A percentile compares a stretch with the other conserved stretches of the same genome.
Evolutionary conservation across 2,329 filamentous ascomycete species (phyloP).

Genomic region (Helicocarpus griseus): DNA sequence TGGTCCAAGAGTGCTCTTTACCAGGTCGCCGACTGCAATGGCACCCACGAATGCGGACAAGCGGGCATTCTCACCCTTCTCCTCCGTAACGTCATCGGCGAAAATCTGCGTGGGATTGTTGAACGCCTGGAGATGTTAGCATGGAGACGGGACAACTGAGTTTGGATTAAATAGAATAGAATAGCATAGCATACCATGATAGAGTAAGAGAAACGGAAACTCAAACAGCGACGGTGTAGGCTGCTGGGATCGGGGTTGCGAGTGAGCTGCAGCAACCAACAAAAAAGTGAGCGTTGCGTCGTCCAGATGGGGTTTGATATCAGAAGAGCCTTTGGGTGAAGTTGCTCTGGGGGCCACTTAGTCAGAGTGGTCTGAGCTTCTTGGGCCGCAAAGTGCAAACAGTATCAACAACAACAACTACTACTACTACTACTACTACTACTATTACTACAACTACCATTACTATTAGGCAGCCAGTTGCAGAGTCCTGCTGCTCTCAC

Average conservation of each 20-base stretch:
- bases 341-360: neutral
- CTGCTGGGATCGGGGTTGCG: neutral
- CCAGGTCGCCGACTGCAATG: constrained; percentile 92
- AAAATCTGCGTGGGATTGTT: constrained; percentile 93
- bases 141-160: neutral
- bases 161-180: neutral
- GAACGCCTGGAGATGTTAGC: constrained; percentile 24
- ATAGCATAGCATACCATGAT: constrained; percentile 9
- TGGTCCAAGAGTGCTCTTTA: constrained; percentile 93
- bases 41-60: constrained; percentile 96
- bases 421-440: too few species aligned
- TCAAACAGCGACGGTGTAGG: neutral
- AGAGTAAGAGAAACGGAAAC: neutral
- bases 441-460: too few species aligned
- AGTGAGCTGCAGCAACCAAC: neutral
- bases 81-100: constrained; percentile 89
- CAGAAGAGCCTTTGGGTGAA: too few species aligned
- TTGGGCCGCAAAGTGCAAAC: neutral
- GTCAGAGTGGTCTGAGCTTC: constrained; percentile 7
- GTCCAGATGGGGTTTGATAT: neutral
- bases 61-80: constrained; percentile 98
- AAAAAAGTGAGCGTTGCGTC: too few species aligned
- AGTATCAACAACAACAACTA: too few species aligned
- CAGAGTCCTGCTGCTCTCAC: neutral
- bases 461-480: neutral